Conservation (phyloP, 2,329 filamentous ascomycete species). For the Cadophora gregata region DNA sequence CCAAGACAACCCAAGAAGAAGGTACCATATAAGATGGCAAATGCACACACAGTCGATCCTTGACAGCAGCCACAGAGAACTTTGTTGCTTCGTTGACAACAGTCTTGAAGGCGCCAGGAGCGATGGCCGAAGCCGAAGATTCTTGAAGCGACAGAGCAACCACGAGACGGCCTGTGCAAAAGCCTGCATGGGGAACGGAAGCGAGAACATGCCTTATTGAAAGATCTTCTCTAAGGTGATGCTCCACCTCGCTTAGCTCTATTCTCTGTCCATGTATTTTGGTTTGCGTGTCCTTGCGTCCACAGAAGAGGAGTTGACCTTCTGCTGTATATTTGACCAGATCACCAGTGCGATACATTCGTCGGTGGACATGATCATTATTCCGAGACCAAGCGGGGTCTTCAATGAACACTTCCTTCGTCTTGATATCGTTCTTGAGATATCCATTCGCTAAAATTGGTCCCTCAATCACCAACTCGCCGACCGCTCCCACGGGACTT, state of each 20-base stretch:
- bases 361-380: background rate
- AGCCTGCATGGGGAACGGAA: background rate
- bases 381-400: background rate
- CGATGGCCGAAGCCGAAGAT: background rate
- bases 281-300: constrained; percentile 65
- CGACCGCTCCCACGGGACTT: background rate
- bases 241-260: constrained; percentile 50
- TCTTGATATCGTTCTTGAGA: background rate
- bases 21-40: background rate
- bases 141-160: background rate
- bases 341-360: background rate
- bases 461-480: background rate
- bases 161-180: background rate
- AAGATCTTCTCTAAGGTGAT: background rate
- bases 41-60: background rate
- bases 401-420: background rate
- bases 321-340: background rate
- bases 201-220: background rate
- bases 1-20: background rate
- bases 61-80: background rate
- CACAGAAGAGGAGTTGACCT: background rate
- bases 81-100: background rate
- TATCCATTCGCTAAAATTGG: background rate
- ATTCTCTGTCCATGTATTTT: constrained; percentile 68
- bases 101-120: background rate